A percentile compares a stretch with the other conserved stretches of the same genome.
Conservation (phyloP, 2,329 filamentous ascomycete genomes). For the Fusarium praegraminearum region DNA sequence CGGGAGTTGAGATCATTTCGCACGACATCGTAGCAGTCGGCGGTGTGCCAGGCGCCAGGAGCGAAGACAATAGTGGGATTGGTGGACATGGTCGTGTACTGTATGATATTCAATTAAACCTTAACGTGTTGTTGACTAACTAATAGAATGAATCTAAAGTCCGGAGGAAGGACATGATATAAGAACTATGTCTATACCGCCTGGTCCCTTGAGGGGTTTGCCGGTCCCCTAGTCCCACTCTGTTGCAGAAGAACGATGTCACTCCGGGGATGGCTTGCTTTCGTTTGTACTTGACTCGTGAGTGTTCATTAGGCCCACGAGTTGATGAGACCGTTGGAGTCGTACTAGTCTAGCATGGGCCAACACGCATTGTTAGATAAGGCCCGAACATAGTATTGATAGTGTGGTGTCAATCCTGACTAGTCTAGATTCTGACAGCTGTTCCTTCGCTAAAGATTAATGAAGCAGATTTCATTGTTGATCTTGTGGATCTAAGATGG, state of each 20-base stretch:
- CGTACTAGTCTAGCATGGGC: background rate
- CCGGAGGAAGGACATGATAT: background rate
- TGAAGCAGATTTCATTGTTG: background rate
- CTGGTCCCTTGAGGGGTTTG: background rate
- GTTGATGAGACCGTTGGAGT: background rate
- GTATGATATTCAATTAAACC: background rate
- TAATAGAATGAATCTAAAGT: background rate
- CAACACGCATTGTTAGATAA: background rate
- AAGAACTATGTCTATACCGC: background rate
- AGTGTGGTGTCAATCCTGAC: background rate
- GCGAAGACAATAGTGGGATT: conserved; percentile 21
- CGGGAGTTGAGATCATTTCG: background rate
- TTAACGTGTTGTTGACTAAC: background rate
- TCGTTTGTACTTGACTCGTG: background rate
- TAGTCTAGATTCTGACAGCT: background rate
- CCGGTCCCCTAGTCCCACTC: background rate
- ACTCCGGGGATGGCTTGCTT: background rate
- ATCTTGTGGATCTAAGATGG: background rate
- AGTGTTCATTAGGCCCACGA: background rate
- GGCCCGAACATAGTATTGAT: background rate
- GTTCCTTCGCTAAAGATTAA: background rate
- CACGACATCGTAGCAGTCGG: conserved; percentile 17
- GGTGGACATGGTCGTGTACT: conserved; percentile 2
- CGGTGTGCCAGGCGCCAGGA: conserved; percentile 17
- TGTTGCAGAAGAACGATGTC: background rate